These are phyloP conservation scores for Talaromyces albobiverticillius DNA, from an alignment of 2,329 filamentous ascomycete species.

Conservation along the genomic window DNA sequence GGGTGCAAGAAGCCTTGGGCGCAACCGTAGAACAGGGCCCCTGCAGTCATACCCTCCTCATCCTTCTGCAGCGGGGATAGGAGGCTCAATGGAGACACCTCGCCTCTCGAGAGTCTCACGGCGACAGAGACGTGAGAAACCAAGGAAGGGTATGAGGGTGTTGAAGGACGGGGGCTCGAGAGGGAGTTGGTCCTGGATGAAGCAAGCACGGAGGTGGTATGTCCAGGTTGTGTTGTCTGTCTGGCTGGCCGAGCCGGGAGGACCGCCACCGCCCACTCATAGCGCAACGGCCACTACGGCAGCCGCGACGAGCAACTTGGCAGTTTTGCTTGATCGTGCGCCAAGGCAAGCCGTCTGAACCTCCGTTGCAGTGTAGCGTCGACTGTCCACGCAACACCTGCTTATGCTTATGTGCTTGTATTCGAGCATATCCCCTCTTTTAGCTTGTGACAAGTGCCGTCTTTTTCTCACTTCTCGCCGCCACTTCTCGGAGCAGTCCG, in stretches of 20 bases:
- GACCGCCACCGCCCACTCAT: conserved; percentile 12
- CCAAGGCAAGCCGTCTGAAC: not conserved
- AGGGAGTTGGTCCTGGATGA: conserved; percentile 13
- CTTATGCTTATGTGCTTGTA: not conserved
- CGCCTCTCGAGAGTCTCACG: conserved; percentile 4
- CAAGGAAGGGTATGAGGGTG: conserved; percentile 4
- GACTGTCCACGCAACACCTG: not conserved
- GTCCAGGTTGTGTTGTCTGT: conserved; percentile 25
- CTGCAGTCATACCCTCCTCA: conserved; percentile 40
- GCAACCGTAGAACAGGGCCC: conserved; percentile 39
- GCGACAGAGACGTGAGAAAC: conserved; percentile 13
- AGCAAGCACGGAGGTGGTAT: conserved; percentile 19
- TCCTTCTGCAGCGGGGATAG: conserved; percentile 23
- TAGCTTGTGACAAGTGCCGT: not conserved
- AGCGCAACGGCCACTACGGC: conserved; percentile 17
- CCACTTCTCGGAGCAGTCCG: not conserved
- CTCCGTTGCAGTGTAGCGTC: not conserved
- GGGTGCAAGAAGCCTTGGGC: conserved; percentile 40
- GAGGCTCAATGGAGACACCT: conserved; percentile 15
- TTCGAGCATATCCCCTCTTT: not conserved
- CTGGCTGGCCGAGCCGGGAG: conserved; percentile 21
- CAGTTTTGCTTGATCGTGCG: conserved; percentile 8
- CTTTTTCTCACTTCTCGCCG: not conserved
- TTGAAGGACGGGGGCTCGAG: conserved; percentile 11
- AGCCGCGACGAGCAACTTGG: conserved; percentile 19